phyloP scores from a whole-genome alignment of 2,329 filamentous ascomycete genomes.

The Penicillium glabrum region DNA sequence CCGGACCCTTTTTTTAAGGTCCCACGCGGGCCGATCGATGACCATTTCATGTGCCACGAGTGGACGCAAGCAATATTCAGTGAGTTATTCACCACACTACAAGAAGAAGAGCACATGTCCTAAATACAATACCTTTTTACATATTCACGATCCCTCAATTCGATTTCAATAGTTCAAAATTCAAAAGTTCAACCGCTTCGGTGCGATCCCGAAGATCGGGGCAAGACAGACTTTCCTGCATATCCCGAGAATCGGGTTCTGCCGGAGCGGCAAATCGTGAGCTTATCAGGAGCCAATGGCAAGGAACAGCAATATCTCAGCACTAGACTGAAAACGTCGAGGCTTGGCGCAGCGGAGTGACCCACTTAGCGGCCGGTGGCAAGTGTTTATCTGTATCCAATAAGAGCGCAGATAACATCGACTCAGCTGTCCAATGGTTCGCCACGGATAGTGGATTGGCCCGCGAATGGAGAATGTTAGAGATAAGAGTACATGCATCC shows the following conservation, averaged over 20 bases:
- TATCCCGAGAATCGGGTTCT: conserved; percentile 8
- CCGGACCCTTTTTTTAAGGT: neutral
- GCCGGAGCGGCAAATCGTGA: conserved; percentile 1
- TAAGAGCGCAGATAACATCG: conserved; percentile 8
- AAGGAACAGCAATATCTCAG: neutral
- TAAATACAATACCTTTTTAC: no score
- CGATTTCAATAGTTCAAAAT: no score
- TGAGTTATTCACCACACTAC: neutral
- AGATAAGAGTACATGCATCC: neutral
- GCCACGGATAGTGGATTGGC: neutral
- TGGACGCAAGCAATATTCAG: neutral
- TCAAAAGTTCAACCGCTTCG: neutral
- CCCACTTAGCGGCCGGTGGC: conserved; percentile 10
- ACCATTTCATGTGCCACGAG: conserved; percentile 1
- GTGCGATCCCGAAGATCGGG: neutral
- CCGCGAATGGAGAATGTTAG: neutral
- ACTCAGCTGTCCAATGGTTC: conserved; percentile 1
- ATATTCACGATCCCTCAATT: no score
- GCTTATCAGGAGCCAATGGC: conserved; percentile 16
- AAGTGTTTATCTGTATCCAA: conserved; percentile 29
- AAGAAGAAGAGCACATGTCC: neutral
- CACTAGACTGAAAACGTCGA: conserved; percentile 1
- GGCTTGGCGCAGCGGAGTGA: neutral
- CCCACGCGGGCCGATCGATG: conserved; percentile 12
- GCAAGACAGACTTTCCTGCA: neutral